These are phyloP conservation scores for Trichoderma koningiopsis DNA, from an alignment of 2,329 filamentous ascomycete species.

Conservation along the genomic window DNA sequence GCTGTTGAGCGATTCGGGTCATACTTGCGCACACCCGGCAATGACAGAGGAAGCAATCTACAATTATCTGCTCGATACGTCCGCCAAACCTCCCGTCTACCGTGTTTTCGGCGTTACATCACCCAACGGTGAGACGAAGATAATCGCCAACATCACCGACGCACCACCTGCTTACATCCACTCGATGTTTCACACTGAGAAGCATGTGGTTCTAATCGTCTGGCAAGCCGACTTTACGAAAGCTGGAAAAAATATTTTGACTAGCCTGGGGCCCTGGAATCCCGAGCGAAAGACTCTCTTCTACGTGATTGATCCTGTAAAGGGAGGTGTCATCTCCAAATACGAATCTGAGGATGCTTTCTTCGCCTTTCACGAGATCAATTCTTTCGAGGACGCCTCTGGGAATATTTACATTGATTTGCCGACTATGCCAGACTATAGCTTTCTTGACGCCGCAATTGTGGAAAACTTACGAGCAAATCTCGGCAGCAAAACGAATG, in stretches of 20 bases:
- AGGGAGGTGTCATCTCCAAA: neutral
- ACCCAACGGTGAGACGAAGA: neutral
- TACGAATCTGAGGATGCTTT: neutral
- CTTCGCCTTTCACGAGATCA: neutral
- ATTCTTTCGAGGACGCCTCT: neutral
- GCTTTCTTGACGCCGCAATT: neutral
- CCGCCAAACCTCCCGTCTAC: neutral
- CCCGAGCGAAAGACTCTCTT: neutral
- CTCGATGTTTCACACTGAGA: neutral
- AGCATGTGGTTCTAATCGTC: neutral
- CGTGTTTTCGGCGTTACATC: neutral
- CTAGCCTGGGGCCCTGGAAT: neutral
- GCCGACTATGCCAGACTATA: neutral
- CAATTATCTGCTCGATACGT: neutral
- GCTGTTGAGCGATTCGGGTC: neutral
- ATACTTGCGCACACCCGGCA: neutral
- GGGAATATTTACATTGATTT: neutral
- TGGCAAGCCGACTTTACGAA: neutral
- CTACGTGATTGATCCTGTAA: neutral
- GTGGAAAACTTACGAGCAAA: neutral
- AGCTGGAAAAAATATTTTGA: neutral
- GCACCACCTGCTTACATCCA: neutral
- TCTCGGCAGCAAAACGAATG: neutral
- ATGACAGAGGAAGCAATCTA: neutral
- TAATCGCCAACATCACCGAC: neutral